phyloP scores from a whole-genome alignment of 192 early-diverging fungal genomes.

The Podila clonocystis region DNA sequence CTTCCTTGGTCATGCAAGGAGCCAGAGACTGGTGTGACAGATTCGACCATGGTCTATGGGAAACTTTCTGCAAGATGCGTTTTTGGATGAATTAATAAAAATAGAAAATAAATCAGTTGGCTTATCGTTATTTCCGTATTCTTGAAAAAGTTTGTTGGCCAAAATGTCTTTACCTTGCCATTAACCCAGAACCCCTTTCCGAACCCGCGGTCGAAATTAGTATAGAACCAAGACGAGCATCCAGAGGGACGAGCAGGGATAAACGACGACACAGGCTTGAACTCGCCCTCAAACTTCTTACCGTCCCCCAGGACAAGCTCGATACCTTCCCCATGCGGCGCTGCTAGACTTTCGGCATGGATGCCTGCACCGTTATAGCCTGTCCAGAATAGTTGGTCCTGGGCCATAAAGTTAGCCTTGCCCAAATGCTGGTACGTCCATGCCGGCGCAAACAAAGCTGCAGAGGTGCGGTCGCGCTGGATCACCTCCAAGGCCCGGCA shows the following conservation, averaged over 20 bases:
- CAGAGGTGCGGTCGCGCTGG: constrained; percentile 52
- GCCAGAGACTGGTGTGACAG: constrained; percentile 62
- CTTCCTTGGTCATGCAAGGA: constrained; percentile 43
- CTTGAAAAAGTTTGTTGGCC: neutral
- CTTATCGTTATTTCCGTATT: neutral
- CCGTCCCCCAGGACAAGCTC: neutral
- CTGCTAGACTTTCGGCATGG: constrained; percentile 24
- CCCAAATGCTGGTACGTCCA: constrained; percentile 73
- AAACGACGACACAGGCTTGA: constrained; percentile 55
- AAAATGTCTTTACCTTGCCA: constrained; percentile 44
- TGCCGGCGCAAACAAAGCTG: constrained; percentile 70
- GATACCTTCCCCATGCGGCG: neutral
- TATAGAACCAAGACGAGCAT: constrained; percentile 55
- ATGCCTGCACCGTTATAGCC: constrained; percentile 28
- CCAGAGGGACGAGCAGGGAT: constrained; percentile 51
- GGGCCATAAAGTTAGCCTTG: constrained; percentile 52
- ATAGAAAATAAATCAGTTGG: neutral
- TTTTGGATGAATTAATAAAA: constrained; percentile 1
- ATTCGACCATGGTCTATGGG: constrained; percentile 55
- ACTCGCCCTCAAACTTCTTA: neutral
- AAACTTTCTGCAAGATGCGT: constrained; percentile 28
- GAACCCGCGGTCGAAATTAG: constrained; percentile 65
- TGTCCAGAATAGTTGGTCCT: constrained; percentile 66
- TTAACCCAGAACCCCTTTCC: constrained; percentile 56
- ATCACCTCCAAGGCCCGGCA: constrained; percentile 63